phyloP scores from a whole-genome alignment of 1,139 yeast genomes.

The Nadsonia commutata region DNA sequence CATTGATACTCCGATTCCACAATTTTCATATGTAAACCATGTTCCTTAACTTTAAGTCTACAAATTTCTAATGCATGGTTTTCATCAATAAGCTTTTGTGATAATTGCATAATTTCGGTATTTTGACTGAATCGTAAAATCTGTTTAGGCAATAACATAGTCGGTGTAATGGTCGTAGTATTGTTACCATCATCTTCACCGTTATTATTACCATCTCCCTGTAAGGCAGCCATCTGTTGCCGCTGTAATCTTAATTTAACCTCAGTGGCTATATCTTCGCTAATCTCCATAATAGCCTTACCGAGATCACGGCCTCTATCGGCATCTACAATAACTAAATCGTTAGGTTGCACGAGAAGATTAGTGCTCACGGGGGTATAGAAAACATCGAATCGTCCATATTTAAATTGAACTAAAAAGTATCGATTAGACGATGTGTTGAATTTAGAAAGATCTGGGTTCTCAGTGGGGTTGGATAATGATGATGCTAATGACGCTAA shows the following conservation, averaged over 20 bases:
- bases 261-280: conserved; percentile 64
- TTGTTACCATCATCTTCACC: conserved; percentile 9
- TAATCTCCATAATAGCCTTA: conserved; percentile 52
- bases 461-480: not conserved
- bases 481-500: not conserved
- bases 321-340: conserved; percentile 91
- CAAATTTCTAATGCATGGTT: conserved; percentile 52
- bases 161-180: conserved; percentile 20
- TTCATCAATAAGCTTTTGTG: conserved; percentile 52
- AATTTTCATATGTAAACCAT: conserved; percentile 32
- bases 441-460: conserved; percentile 4
- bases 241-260: conserved; percentile 71
- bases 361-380: conserved; percentile 42
- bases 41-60: conserved; percentile 42
- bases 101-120: conserved; percentile 44
- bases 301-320: conserved; percentile 92
- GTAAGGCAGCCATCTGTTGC: conserved; percentile 52
- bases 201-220: conserved; percentile 17
- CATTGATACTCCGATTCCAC: conserved; percentile 85
- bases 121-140: conserved; percentile 55
- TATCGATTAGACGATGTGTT: conserved; percentile 21
- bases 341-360: conserved; percentile 45
- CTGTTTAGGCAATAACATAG: conserved; percentile 51
- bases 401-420: conserved; percentile 70
- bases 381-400: conserved; percentile 74